phyloP scores from a whole-genome alignment of 2,329 filamentous ascomycete genomes.

The Ophiognomonia clavigignenti-juglandacearum region DNA sequence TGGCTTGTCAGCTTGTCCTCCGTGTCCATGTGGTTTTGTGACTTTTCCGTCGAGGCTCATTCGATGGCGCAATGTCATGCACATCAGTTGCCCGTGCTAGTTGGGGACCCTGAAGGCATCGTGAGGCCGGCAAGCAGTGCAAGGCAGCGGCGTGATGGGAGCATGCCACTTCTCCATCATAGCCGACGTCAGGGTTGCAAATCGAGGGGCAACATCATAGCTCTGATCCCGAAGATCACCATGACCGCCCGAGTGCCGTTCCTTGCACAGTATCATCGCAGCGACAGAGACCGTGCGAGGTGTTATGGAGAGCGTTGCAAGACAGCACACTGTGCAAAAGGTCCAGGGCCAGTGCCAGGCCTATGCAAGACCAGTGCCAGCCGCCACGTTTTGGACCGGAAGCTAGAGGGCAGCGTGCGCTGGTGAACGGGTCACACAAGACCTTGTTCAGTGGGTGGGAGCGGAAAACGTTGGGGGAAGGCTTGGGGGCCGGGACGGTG shows the following conservation, averaged over 20 bases:
- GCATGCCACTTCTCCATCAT: background rate
- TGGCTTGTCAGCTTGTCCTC: background rate
- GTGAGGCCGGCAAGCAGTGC: too few species aligned
- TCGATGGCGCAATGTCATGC: slow-evolving; percentile 10
- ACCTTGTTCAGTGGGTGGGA: background rate
- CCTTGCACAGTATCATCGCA: background rate
- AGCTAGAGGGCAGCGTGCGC: background rate
- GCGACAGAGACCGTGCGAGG: slow-evolving; percentile 9
- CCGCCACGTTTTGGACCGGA: slow-evolving; percentile 14
- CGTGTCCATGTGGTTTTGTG: background rate
- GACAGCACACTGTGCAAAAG: slow-evolving; percentile 2
- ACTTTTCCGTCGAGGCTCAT: background rate
- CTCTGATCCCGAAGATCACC: too few species aligned
- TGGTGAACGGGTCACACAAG: slow-evolving; percentile 8
- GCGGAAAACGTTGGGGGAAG: too few species aligned
- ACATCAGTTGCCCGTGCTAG: slow-evolving; percentile 7
- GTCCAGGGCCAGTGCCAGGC: too few species aligned
- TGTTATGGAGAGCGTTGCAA: background rate
- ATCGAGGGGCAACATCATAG: slow-evolving; percentile 8
- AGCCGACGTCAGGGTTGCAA: slow-evolving; percentile 9
- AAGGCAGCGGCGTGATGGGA: background rate
- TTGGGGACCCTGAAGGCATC: background rate
- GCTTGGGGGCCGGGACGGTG: background rate
- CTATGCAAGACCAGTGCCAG: too few species aligned
- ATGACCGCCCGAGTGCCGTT: slow-evolving; percentile 1